These are phyloP conservation scores for Psidium guajava DNA, from an alignment of 345 rosid species.

Conservation along the genomic window DNA sequence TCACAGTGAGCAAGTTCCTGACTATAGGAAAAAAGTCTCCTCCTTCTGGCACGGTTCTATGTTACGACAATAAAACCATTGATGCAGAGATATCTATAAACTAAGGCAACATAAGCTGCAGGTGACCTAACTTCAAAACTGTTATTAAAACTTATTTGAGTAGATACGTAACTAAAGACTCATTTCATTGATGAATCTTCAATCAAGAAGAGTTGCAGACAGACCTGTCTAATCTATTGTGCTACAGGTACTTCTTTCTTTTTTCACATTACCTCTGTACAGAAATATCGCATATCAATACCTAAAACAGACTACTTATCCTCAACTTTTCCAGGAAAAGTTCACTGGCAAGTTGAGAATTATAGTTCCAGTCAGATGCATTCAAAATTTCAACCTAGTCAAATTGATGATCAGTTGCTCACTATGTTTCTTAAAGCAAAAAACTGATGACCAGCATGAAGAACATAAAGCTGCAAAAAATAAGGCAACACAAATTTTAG, in stretches of 20 bases:
- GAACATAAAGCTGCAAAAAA: neutral
- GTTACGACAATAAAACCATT: neutral
- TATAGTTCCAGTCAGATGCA: neutral
- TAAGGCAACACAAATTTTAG: neutral
- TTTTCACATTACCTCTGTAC: neutral
- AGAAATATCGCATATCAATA: neutral
- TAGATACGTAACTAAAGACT: neutral
- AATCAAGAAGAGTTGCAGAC: neutral
- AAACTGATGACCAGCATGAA: neutral
- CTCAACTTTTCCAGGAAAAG: neutral
- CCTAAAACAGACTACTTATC: neutral
- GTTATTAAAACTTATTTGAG: neutral
- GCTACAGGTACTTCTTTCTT: neutral
- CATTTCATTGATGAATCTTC: neutral
- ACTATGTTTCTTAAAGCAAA: neutral
- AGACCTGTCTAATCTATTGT: neutral
- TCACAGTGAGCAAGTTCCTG: neutral
- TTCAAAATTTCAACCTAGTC: neutral
- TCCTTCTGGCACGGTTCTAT: neutral
- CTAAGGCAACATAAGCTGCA: neutral
- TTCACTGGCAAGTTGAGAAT: neutral
- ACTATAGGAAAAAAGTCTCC: neutral
- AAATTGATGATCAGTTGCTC: neutral
- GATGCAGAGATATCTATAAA: neutral
- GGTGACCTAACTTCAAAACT: neutral